These are phyloP conservation scores for Penicillium psychrofluorescens DNA, from an alignment of 495 filamentous ascomycete genomes.

Conservation along the genomic window DNA sequence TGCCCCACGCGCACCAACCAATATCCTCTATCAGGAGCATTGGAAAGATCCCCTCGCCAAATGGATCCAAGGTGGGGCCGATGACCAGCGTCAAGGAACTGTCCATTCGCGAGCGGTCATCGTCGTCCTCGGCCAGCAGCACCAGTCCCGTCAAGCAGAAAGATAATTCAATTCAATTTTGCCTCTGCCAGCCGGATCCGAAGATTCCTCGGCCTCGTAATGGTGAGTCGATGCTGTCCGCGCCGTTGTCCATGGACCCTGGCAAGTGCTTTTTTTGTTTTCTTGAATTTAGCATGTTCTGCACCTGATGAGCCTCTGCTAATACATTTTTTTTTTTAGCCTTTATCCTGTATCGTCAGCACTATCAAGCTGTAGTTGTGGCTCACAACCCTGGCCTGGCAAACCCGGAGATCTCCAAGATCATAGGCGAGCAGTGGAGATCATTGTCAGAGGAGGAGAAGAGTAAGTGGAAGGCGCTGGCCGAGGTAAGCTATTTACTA, in stretches of 20 bases:
- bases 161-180: slow-evolving; percentile 53
- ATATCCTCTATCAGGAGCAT: slow-evolving; percentile 18
- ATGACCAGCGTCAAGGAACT: slow-evolving; percentile 6
- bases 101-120: slow-evolving; percentile 19
- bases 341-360: slow-evolving; percentile 95
- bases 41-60: neutral
- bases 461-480: slow-evolving; percentile 79
- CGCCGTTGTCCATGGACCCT: slow-evolving; percentile 9
- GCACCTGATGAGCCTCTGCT: slow-evolving; percentile 1
- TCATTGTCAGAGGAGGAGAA: slow-evolving; percentile 67
- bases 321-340: slow-evolving; percentile 45
- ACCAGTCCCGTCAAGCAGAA: slow-evolving; percentile 28
- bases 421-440: slow-evolving; percentile 91
- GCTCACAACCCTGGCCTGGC: slow-evolving; percentile 78
- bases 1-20: slow-evolving; percentile 23
- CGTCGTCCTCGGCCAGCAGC: slow-evolving; percentile 26
- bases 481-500: slow-evolving; percentile 51
- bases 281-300: neutral
- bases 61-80: slow-evolving; percentile 6
- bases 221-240: slow-evolving; percentile 54
- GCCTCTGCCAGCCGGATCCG: slow-evolving; percentile 86
- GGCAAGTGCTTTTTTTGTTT: slow-evolving; percentile 21
- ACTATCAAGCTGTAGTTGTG: slow-evolving; percentile 77
- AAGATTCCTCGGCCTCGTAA: slow-evolving; percentile 94
- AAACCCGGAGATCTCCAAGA: slow-evolving; percentile 97